Evolutionary conservation across 2,329 filamentous ascomycete species (phyloP).

Genomic region (Chrysoporthe austroafricana): DNA sequence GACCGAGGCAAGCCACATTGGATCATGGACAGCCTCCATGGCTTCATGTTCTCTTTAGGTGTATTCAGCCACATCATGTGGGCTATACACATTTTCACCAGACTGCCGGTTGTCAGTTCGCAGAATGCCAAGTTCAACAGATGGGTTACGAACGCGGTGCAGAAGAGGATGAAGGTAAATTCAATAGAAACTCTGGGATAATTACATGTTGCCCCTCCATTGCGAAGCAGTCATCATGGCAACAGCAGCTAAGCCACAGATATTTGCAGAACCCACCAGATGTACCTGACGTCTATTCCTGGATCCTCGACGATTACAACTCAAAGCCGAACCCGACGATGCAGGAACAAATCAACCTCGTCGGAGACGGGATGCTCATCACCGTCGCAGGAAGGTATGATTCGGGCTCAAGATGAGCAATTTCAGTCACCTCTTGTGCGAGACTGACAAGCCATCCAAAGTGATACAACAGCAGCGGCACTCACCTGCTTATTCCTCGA

Average conservation of each 20-base stretch:
- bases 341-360: slow-evolving; percentile 14
- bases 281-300: slow-evolving; percentile 20
- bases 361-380: slow-evolving; percentile 16
- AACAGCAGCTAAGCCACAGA: no score
- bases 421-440: neutral
- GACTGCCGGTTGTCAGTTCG: slow-evolving; percentile 11
- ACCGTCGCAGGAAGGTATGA: slow-evolving; percentile 22
- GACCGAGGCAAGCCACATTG: slow-evolving; percentile 18
- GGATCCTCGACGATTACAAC: slow-evolving; percentile 22
- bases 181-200: no score
- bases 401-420: no score
- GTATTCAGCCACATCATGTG: slow-evolving; percentile 20
- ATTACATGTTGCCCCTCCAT: no score
- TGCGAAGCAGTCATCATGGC: no score
- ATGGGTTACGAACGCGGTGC: slow-evolving; percentile 16
- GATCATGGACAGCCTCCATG: slow-evolving; percentile 15
- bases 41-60: slow-evolving; percentile 23
- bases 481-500: slow-evolving; percentile 26
- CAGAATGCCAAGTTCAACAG: slow-evolving; percentile 17
- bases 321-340: slow-evolving; percentile 11
- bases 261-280: slow-evolving; percentile 16
- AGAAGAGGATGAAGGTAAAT: slow-evolving; percentile 23
- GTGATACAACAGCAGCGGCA: slow-evolving; percentile 22
- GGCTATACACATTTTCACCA: slow-evolving; percentile 3
- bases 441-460: neutral